These are phyloP conservation scores for Neonectria coccinea DNA, from an alignment of 2,329 filamentous ascomycete genomes.

Conservation along the genomic window DNA sequence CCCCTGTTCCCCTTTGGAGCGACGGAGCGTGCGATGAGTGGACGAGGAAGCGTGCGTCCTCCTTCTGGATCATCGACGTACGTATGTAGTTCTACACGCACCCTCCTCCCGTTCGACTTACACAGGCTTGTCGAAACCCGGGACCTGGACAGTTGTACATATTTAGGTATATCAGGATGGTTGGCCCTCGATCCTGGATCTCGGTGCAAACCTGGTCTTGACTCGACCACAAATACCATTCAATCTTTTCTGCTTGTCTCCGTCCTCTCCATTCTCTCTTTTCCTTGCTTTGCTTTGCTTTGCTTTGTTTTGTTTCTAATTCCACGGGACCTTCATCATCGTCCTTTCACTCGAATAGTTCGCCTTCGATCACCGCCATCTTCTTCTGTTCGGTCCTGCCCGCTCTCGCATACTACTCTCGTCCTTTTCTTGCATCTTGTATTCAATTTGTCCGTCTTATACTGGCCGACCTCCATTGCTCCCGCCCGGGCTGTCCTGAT, in stretches of 20 bases:
- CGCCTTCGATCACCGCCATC: not conserved
- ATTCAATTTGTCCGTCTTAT: constrained; percentile 6
- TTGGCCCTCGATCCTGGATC: not conserved
- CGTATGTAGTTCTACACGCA: not conserved
- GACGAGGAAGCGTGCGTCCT: not conserved
- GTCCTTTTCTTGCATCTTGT: not conserved
- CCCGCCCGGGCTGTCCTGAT: constrained; percentile 2
- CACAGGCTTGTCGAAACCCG: not conserved
- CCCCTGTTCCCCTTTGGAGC: not conserved
- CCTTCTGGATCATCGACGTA: not conserved
- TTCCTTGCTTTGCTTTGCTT: not conserved
- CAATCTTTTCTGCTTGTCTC: not conserved
- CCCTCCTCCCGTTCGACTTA: not conserved
- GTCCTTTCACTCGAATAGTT: not conserved
- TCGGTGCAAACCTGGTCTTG: not conserved
- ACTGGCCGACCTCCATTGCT: constrained; percentile 12
- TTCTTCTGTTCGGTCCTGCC: not conserved
- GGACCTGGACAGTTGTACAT: no score
- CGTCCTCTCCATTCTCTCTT: not conserved
- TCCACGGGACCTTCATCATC: not conserved
- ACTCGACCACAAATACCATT: not conserved
- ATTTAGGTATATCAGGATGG: not conserved
- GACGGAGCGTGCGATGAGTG: not conserved
- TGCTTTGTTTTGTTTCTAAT: not conserved
- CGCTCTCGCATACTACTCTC: not conserved